Conservation (phyloP, 164 flowering plant species). For the Chloranthus sessilifolius region DNA sequence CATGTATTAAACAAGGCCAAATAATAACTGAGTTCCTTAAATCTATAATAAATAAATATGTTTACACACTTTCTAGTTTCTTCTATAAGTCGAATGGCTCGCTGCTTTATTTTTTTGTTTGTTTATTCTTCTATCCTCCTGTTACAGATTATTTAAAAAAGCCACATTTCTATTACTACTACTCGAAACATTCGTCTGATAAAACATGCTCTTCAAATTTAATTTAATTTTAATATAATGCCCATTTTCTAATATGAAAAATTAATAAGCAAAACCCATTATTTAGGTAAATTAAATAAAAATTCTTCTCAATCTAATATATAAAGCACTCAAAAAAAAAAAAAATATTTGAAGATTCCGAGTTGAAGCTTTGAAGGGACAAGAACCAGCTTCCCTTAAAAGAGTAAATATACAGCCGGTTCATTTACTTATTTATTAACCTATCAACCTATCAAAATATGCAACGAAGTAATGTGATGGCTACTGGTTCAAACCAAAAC, state of each 20-base stretch:
- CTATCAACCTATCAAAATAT: neutral
- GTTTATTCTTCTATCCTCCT: too few species aligned
- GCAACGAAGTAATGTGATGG: conserved; percentile 3
- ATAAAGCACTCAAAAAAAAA: neutral
- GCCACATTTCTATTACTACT: too few species aligned
- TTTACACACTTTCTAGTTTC: too few species aligned
- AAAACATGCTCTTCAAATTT: too few species aligned
- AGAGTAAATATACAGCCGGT: neutral
- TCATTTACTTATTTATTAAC: neutral
- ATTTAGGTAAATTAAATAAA: neutral
- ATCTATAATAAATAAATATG: too few species aligned
- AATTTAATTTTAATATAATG: too few species aligned
- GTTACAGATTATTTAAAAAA: too few species aligned
- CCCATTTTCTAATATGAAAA: neutral
- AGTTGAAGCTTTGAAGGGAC: neutral
- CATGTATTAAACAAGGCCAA: neutral
- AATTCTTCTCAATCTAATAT: neutral
- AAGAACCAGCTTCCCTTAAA: neutral
- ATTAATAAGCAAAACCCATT: neutral
- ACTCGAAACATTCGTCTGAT: too few species aligned
- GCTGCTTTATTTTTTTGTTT: too few species aligned
- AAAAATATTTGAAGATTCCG: neutral
- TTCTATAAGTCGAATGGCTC: too few species aligned
- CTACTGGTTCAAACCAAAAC: neutral
- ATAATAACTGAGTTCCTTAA: neutral